Base-by-base conservation (phyloP, 768 basidiomycete species). In the Melanogaster broomeanus region DNA sequence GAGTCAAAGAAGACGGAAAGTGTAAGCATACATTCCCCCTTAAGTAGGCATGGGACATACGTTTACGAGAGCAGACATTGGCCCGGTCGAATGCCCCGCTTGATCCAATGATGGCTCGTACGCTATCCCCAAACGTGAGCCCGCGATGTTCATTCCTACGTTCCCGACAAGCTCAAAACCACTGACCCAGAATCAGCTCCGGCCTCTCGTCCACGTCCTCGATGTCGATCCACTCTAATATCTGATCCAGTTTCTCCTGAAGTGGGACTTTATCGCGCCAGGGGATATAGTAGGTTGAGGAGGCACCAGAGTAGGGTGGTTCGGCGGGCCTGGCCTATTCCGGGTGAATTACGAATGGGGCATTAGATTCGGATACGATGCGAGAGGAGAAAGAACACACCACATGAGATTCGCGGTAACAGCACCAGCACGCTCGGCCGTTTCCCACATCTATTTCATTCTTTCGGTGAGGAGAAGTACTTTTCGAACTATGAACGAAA, bases 331-430 rank as follows among this genome's bases (percentile, higher is more conserved):
- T 9, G 90, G 90, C 91, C 90, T 91, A 42, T 42, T 21, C 15
- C 33, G 7, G 3, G 30, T 42, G 9, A 52, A 33, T 18, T 11
- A 37, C n/a, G n/a, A 3, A 43, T 19, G 33, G 13, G 19, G 22
- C 13, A 37, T 2, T 34, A 12, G 28, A 2, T 18, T n/a, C n/a
- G n/a, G 19, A 15, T 16, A 44, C 30, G 5, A 24, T 42, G 22
- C 38, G 16, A 16, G 18, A 42, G 27, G 2, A 33, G 7, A 18
- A 7, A 4, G 31, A 24, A 74, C 85, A 49, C 46, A 91, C 92
- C 93, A 97, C 93, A 97, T 97, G 39, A 93, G 75, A 60, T 94
- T 93, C 0, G 91, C 93, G 4, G 89, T 88, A 31, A 81, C 74
- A 11, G 92, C 66, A 0, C 87, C 87, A 5, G 85, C 83, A 52